phyloP scores from a whole-genome alignment of 2,329 filamentous ascomycete genomes.

The Exophiala sp. region DNA sequence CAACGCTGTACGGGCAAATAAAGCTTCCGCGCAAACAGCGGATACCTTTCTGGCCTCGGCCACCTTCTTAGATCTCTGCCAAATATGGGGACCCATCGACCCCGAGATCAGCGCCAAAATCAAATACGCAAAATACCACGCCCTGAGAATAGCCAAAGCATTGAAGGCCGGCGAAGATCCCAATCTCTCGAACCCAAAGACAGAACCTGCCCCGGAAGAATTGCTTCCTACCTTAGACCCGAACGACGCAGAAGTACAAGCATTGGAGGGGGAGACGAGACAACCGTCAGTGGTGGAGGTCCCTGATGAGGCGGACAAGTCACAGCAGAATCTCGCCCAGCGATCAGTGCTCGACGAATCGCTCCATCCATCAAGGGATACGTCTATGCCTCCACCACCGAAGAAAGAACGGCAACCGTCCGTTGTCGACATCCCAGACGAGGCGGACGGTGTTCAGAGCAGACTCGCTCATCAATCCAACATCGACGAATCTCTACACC shows the following conservation, averaged over 20 bases:
- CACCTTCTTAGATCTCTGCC: slow-evolving; percentile 84
- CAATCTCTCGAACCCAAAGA: slow-evolving; percentile 80
- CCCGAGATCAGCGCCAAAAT: slow-evolving; percentile 78
- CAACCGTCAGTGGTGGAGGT: slow-evolving; percentile 59
- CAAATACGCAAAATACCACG: slow-evolving; percentile 96
- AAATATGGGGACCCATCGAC: slow-evolving; percentile 76
- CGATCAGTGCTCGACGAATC: slow-evolving; percentile 51
- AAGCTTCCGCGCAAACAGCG: slow-evolving; percentile 83
- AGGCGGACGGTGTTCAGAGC: slow-evolving; percentile 48
- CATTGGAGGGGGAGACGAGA: slow-evolving; percentile 47
- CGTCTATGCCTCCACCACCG: slow-evolving; percentile 36
- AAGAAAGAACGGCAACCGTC: slow-evolving; percentile 43
- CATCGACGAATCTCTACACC: slow-evolving; percentile 49
- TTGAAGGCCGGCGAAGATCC: slow-evolving; percentile 88
- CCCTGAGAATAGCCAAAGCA: slow-evolving; percentile 82
- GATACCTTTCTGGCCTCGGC: slow-evolving; percentile 91
- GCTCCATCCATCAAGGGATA: slow-evolving; percentile 47
- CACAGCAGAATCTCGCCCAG: slow-evolving; percentile 42
- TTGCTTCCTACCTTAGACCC: slow-evolving; percentile 54
- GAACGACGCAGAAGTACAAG: slow-evolving; percentile 62
- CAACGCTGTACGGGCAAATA: slow-evolving; percentile 74
- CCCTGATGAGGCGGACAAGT: slow-evolving; percentile 55
- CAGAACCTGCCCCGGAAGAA: slow-evolving; percentile 48
- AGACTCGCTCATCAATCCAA: slow-evolving; percentile 47
- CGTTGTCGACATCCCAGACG: slow-evolving; percentile 60